A percentile compares a stretch with the other conserved stretches of the same genome.
Evolutionary conservation across 441 rosid genomes (phyloP).

Genomic region (Gossypium schwendimanii): DNA sequence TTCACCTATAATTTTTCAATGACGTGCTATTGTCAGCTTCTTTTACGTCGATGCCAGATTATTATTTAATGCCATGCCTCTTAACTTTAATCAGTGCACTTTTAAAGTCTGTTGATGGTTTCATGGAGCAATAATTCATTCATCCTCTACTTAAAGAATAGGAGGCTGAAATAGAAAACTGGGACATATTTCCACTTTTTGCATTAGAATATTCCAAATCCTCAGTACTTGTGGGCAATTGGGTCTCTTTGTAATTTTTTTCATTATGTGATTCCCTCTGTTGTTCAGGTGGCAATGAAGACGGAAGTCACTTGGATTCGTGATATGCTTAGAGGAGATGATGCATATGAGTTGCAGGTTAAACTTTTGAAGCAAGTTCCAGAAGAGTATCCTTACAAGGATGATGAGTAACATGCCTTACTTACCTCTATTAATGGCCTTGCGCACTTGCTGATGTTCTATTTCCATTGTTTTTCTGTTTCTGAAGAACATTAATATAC

Average conservation of each 20-base stretch:
- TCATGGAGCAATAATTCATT: background rate
- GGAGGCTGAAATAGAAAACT: background rate
- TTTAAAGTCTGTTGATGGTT: background rate
- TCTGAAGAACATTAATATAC: background rate
- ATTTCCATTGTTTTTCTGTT: background rate
- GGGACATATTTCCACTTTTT: background rate
- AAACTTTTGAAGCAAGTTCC: conserved; percentile 76
- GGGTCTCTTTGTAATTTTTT: background rate
- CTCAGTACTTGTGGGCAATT: background rate
- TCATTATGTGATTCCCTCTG: background rate
- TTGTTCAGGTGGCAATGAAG: conserved; percentile 78
- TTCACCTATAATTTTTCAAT: background rate
- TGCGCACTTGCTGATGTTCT: background rate
- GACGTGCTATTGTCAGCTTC: background rate
- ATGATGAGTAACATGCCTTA: conserved; percentile 43
- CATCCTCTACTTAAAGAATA: background rate
- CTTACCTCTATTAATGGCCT: background rate
- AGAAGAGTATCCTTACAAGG: conserved; percentile 96
- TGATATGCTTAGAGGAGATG: conserved; percentile 84
- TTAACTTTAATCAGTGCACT: background rate
- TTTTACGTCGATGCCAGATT: background rate
- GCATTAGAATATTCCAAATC: background rate
- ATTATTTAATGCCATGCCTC: background rate
- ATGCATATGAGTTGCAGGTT: conserved; percentile 78
- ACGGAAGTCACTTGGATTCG: conserved; percentile 84